A percentile compares a stretch with the other conserved stretches of the same genome.
phyloP scores from a whole-genome alignment of 441 rosid genomes.

The Adansonia grandidieri region DNA sequence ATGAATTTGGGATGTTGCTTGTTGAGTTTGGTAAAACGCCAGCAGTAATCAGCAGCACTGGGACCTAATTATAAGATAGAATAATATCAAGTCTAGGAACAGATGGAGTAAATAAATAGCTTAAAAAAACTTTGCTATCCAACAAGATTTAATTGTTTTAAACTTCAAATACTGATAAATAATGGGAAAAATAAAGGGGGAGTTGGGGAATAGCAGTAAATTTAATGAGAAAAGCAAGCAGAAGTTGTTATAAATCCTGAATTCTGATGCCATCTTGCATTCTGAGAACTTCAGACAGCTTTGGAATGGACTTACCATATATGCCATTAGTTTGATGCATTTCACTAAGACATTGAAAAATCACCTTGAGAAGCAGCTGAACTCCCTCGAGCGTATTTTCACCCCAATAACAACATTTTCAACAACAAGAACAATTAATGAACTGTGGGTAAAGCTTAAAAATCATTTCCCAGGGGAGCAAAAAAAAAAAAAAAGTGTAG shows the following conservation, averaged over 20 bases:
- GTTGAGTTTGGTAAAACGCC: conserved; percentile 24
- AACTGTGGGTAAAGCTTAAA: neutral
- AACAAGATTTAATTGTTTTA: neutral
- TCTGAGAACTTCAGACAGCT: conserved; percentile 17
- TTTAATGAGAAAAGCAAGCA: neutral
- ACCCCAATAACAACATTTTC: conserved; percentile 21
- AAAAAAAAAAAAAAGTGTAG: neutral
- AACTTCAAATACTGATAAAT: neutral
- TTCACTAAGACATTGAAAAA: too few relatives aligned
- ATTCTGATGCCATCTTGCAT: conserved; percentile 14
- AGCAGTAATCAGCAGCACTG: conserved; percentile 18
- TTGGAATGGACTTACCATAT: conserved; percentile 24
- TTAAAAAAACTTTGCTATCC: neutral
- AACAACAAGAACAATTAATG: conserved; percentile 18
- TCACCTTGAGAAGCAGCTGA: conserved; percentile 5
- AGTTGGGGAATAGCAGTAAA: neutral
- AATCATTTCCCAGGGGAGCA: neutral
- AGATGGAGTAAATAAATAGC: neutral
- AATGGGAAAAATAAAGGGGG: neutral
- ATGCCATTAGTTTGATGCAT: conserved; percentile 18
- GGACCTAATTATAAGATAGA: conserved; percentile 21
- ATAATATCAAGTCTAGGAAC: too few relatives aligned
- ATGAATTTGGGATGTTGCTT: conserved; percentile 25
- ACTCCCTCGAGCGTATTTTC: conserved; percentile 13
- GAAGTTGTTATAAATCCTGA: neutral